These are phyloP conservation scores for Breynia disticha DNA, from an alignment of 441 rosid genomes.

Conservation along the genomic window DNA sequence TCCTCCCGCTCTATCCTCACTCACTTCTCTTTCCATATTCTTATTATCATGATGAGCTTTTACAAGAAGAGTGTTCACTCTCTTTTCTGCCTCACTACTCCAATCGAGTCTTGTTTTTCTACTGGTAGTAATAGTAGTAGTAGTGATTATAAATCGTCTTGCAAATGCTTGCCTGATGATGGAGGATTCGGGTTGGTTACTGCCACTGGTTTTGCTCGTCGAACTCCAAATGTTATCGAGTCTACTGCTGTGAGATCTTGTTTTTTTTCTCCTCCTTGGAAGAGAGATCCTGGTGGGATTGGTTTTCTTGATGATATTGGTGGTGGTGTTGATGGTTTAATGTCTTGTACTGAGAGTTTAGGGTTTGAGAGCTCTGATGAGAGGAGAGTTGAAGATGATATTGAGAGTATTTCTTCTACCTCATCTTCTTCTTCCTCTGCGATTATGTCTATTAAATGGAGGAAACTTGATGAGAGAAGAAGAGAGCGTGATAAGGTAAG, in stretches of 20 bases:
- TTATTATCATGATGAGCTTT: conserved; percentile 36
- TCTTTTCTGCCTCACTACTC: conserved; percentile 14
- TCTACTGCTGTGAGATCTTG: conserved; percentile 10
- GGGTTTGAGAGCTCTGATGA: conserved; percentile 81
- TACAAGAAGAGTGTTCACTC: conserved; percentile 47
- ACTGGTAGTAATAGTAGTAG: not conserved
- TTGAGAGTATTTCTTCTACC: conserved; percentile 8
- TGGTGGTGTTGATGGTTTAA: conserved; percentile 44
- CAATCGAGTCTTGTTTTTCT: not conserved
- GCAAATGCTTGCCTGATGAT: conserved; percentile 6
- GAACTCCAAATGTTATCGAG: conserved; percentile 25
- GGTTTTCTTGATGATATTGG: conserved; percentile 42
- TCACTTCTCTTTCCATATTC: not conserved
- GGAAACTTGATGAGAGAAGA: conserved; percentile 10
- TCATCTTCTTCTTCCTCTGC: not conserved
- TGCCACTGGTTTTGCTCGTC: conserved; percentile 14
- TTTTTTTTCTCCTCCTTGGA: not conserved
- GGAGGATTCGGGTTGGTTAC: conserved; percentile 31
- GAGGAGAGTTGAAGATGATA: conserved; percentile 29
- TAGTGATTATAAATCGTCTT: not conserved
- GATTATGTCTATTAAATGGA: conserved; percentile 11
- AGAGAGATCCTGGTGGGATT: conserved; percentile 31
- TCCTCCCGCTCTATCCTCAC: not conserved
- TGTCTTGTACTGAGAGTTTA: conserved; percentile 74
- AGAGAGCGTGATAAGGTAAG: conserved; percentile 14